Conservation (phyloP, 129 eudicot species). For the Helichrysum umbraculigerum region DNA sequence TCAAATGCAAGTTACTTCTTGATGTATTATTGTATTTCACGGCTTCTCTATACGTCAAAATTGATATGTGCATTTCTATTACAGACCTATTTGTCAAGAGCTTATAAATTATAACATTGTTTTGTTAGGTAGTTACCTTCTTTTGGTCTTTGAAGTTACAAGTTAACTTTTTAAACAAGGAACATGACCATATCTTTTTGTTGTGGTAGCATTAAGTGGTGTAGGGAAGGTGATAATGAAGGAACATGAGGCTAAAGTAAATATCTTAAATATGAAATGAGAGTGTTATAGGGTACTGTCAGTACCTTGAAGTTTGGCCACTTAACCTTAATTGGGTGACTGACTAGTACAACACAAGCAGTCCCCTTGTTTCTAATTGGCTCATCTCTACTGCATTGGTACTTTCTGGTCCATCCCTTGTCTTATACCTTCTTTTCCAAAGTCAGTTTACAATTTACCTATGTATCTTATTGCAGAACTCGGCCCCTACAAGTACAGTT, state of each 20-base stretch:
- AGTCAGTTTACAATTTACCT: conserved; percentile 23
- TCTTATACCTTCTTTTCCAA: conserved; percentile 35
- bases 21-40: neutral
- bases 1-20: neutral
- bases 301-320: conserved; percentile 16
- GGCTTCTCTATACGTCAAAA: neutral
- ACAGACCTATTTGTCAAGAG: neutral
- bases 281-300: conserved; percentile 14
- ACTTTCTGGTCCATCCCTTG: conserved; percentile 38
- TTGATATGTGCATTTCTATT: neutral
- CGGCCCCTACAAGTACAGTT: conserved; percentile 32
- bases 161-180: neutral
- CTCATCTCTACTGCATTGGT: conserved; percentile 22
- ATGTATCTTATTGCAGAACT: conserved; percentile 35
- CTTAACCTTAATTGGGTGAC: conserved; percentile 11
- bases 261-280: conserved; percentile 8
- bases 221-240: conserved; percentile 38
- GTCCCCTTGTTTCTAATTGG: conserved; percentile 34
- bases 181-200: conserved; percentile 17
- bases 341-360: conserved; percentile 26
- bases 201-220: conserved; percentile 18
- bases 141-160: neutral
- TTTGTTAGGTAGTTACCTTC: neutral
- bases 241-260: conserved; percentile 19
- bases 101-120: neutral